Base-by-base conservation (phyloP, 1,139 yeast genomes). In the Suhomyces ambrosiae region DNA sequence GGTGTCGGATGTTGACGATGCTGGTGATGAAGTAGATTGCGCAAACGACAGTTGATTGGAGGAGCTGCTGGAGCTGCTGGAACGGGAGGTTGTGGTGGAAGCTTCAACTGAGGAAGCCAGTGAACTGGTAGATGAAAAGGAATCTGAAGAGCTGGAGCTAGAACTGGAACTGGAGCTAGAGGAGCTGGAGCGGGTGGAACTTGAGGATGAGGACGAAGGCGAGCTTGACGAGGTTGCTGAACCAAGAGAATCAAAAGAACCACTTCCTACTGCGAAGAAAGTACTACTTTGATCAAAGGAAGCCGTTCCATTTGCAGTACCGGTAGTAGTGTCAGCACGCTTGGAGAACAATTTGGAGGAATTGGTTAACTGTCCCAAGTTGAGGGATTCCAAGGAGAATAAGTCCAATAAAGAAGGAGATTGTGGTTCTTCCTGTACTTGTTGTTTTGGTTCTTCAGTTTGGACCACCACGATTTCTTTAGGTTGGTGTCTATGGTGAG, bases 21-120 rank as follows among this genome's bases (percentile, higher is more conserved):
- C 24, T 11, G 18, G 31, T 2, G 38, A 21, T 4, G 31, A 13
- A 23, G 29, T 15, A 2, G 22, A n/a, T 13, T 17, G 33, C 7
- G 38, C 16, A 3, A 27, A 23, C 28, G 35, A 27, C 7, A 12
- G 15, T 23, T 6, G 7, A 17, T 24, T 22, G 26, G 38, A 22
- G 22, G 43, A 30, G 13, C 35, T 29, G 17, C 34, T 23, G 3
- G 38, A 15, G 23, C 24, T 12, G 21, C 27, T 17, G 21, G 32
- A 32, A 28, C 33, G 30, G 9, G 38, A 23, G 23, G 38, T 31
- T n/a, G 17, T 25, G 7, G 41, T 38, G n/a, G 56, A 49, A 12
- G 52, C 48, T 10, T 18, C 21, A 18, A 18, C 21, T 6, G 21
- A 6, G n/a, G n/a, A 56, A 48, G 33, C 46, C 42, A 41, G 38